Evolutionary conservation across 1,284 basidiomycete species (phyloP).

Genomic region (Sparassis latifolia): DNA sequence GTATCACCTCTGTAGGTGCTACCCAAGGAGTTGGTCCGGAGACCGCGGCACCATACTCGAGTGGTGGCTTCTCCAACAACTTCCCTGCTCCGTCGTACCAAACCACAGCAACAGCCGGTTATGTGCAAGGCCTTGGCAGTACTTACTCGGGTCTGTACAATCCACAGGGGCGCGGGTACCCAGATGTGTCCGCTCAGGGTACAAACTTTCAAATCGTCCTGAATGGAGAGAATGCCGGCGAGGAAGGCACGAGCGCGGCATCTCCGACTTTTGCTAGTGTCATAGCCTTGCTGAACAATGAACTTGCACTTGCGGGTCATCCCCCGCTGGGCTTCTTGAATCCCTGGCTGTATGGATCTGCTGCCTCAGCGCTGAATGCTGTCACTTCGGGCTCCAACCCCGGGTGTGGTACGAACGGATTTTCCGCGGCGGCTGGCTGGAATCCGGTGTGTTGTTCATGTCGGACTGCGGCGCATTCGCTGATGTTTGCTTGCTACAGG

Average conservation of each 20-base stretch:
- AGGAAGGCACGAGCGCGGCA: slow-evolving; percentile 27
- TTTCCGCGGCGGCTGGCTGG: slow-evolving; percentile 30
- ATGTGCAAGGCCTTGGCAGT: slow-evolving; percentile 14
- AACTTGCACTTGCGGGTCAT: slow-evolving; percentile 40
- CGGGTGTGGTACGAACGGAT: slow-evolving; percentile 32
- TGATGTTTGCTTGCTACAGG: neutral
- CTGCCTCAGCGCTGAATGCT: slow-evolving; percentile 32
- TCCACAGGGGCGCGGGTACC: slow-evolving; percentile 17
- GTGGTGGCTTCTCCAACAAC: slow-evolving; percentile 40
- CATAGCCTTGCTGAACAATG: slow-evolving; percentile 49
- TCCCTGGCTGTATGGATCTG: slow-evolving; percentile 31
- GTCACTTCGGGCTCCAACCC: slow-evolving; percentile 25
- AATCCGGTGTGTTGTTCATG: slow-evolving; percentile 25
- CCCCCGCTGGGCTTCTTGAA: slow-evolving; percentile 40
- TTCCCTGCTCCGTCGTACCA: slow-evolving; percentile 35
- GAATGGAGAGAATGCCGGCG: slow-evolving; percentile 34
- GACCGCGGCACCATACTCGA: slow-evolving; percentile 34
- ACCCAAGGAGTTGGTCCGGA: slow-evolving; percentile 40
- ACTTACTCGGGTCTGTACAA: slow-evolving; percentile 19
- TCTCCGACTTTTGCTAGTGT: slow-evolving; percentile 34
- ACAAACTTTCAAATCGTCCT: slow-evolving; percentile 20
- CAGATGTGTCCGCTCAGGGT: slow-evolving; percentile 17
- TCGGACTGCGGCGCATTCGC: neutral
- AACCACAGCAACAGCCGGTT: slow-evolving; percentile 24
- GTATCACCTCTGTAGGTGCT: slow-evolving; percentile 51